These are phyloP conservation scores for Pelargonium nanum DNA, from an alignment of 345 rosid genomes.

Conservation along the genomic window DNA sequence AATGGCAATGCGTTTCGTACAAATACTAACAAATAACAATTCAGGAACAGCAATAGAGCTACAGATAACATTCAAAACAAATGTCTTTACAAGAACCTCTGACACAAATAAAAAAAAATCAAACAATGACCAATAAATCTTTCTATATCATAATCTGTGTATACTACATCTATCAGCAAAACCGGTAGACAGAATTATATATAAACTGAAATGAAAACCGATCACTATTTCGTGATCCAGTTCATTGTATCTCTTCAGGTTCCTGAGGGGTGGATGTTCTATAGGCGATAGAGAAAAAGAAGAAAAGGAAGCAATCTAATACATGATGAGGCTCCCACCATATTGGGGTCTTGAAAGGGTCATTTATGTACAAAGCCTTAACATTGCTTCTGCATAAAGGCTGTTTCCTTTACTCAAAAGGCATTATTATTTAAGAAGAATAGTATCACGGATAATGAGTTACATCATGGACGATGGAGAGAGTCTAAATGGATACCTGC, in stretches of 20 bases:
- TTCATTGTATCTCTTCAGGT: too few species aligned
- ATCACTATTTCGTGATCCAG: too few species aligned
- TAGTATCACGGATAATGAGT: not conserved
- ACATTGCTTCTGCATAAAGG: too few species aligned
- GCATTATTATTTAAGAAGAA: too few species aligned
- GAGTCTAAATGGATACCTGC: slow-evolving; percentile 46
- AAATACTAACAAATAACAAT: not conserved
- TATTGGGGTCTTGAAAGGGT: too few species aligned
- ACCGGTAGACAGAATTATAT: not conserved
- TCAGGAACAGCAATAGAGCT: not conserved
- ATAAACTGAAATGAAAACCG: not conserved
- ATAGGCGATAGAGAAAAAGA: too few species aligned
- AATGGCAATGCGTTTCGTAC: not conserved
- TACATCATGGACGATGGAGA: not conserved
- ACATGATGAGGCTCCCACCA: too few species aligned
- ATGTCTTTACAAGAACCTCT: not conserved
- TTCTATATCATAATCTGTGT: not conserved
- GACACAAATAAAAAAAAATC: not conserved
- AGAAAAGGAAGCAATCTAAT: not conserved
- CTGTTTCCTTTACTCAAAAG: too few species aligned
- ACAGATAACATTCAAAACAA: not conserved
- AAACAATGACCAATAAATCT: not conserved
- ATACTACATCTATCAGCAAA: not conserved
- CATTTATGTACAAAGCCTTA: too few species aligned
- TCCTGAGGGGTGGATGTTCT: too few species aligned